phyloP scores from a whole-genome alignment of 2,329 filamentous ascomycete species.

The Emericellopsis atlantica region DNA sequence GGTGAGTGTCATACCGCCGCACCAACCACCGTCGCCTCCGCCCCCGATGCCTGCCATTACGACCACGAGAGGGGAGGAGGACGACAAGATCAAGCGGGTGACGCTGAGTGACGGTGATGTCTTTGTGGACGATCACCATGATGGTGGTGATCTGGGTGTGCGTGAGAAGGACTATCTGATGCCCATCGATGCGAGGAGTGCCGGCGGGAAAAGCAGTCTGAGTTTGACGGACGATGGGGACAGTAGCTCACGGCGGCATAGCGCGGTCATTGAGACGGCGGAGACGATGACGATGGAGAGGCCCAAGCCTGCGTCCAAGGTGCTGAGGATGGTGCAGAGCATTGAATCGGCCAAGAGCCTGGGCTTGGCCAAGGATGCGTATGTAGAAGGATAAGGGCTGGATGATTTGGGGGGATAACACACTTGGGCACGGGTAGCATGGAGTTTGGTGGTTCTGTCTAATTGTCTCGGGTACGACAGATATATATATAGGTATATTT shows the following conservation, averaged over 20 bases:
- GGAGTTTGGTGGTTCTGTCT: background rate
- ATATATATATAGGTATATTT: background rate
- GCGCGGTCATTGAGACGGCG: conserved; percentile 25
- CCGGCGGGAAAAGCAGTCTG: background rate
- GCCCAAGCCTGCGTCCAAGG: conserved; percentile 9
- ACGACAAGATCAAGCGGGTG: conserved; percentile 6
- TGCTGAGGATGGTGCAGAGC: conserved; percentile 42
- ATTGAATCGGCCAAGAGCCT: conserved; percentile 23
- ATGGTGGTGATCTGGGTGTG: conserved; percentile 3
- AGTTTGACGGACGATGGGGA: background rate
- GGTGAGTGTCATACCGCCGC: no score
- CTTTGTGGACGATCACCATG: no score
- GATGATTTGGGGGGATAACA: background rate
- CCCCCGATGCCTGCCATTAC: no score
- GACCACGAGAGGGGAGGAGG: conserved; percentile 9
- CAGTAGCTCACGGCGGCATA: conserved; percentile 5
- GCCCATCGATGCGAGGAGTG: no score
- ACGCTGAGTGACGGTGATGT: no score
- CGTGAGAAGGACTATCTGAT: background rate
- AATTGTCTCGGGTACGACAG: background rate
- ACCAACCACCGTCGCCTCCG: background rate
- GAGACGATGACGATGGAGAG: conserved; percentile 26
- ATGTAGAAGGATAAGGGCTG: background rate
- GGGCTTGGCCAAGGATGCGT: no score
- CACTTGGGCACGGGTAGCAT: background rate